phyloP scores from a whole-genome alignment of 2,329 filamentous ascomycete species.

The Fusarium sp. region DNA sequence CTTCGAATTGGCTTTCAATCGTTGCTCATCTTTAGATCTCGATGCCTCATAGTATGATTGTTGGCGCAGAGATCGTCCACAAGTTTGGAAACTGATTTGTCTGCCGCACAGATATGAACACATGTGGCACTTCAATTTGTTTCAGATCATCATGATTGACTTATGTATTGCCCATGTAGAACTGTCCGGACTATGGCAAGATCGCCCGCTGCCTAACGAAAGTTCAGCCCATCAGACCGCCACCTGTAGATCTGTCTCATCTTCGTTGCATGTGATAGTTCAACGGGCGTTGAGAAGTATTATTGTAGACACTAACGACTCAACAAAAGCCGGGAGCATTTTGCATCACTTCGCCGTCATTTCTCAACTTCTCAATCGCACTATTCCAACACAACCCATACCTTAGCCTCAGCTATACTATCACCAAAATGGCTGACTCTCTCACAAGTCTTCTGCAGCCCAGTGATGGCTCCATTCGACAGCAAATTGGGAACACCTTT shows the following conservation, averaged over 20 bases:
- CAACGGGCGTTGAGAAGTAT: background rate
- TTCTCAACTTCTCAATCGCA: background rate
- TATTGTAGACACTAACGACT: too few relatives aligned
- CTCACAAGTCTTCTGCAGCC: background rate
- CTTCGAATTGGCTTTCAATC: too few relatives aligned
- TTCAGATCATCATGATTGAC: too few relatives aligned
- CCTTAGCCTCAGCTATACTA: too few relatives aligned
- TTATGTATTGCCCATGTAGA: too few relatives aligned
- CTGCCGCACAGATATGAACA: too few relatives aligned
- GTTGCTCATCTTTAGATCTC: too few relatives aligned
- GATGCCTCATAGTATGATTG: too few relatives aligned
- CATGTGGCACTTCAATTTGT: too few relatives aligned
- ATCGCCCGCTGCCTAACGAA: background rate
- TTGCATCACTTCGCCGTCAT: background rate
- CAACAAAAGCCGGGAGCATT: background rate
- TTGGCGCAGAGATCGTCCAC: too few relatives aligned
- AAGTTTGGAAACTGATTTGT: too few relatives aligned
- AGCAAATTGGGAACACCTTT: background rate
- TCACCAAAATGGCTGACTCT: background rate
- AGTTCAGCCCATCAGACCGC: background rate
- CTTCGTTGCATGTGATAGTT: background rate
- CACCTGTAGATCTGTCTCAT: background rate
- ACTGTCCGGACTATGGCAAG: background rate
- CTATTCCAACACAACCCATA: too few relatives aligned
- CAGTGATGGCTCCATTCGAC: background rate